These are phyloP conservation scores for Perkinsus chesapeaki DNA, from an alignment of 169 alveolate genomes.

Conservation along the genomic window DNA sequence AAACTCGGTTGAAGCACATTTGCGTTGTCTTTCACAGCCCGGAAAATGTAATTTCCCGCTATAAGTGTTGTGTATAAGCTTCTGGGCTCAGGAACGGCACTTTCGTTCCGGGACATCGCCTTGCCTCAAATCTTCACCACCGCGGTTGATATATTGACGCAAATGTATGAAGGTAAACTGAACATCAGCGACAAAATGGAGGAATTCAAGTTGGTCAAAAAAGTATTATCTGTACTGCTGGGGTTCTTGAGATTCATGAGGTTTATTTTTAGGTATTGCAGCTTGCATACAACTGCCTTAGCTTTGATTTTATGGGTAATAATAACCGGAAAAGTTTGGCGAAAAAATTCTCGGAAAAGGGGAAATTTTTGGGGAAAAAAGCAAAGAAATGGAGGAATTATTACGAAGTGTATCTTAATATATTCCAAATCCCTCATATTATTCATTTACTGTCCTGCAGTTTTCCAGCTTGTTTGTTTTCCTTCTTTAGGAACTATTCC, in stretches of 20 bases:
- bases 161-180: slow-evolving; percentile 55
- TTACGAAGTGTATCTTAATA: too few relatives aligned
- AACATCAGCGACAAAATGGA: slow-evolving; percentile 48
- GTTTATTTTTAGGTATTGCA: slow-evolving; percentile 63
- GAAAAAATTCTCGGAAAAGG: not conserved
- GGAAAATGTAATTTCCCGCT: too few relatives aligned
- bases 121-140: slow-evolving; percentile 63
- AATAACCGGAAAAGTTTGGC: not conserved
- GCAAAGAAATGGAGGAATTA: not conserved
- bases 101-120: slow-evolving; percentile 82
- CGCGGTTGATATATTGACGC: slow-evolving; percentile 35
- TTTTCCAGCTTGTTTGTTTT: too few relatives aligned
- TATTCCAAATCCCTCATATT: too few relatives aligned
- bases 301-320: slow-evolving; percentile 80
- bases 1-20: too few relatives aligned
- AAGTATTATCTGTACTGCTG: not conserved
- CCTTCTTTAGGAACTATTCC: slow-evolving; percentile 61
- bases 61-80: too few relatives aligned
- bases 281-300: slow-evolving; percentile 72
- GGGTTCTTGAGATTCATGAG: not conserved
- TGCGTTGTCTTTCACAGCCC: too few relatives aligned
- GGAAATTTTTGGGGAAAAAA: not conserved
- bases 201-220: slow-evolving; percentile 56
- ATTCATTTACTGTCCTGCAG: too few relatives aligned
- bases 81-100: slow-evolving; percentile 73